phyloP scores from a whole-genome alignment of 768 basidiomycete genomes.

The Boletus eberwhitei region DNA sequence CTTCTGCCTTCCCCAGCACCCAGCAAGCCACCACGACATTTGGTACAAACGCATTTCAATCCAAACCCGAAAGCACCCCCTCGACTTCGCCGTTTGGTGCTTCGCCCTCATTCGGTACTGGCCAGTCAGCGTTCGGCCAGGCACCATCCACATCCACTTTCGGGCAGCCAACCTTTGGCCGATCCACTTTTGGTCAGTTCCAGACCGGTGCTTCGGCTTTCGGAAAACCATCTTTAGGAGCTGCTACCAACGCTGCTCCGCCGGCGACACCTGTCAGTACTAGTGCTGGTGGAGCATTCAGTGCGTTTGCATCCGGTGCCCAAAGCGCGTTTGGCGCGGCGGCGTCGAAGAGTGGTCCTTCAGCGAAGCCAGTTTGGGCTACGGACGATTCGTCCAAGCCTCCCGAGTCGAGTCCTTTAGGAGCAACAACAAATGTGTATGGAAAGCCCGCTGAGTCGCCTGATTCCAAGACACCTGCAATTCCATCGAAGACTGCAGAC shows the following conservation, averaged over 20 bases:
- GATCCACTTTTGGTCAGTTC: conserved; percentile 30
- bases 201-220: conserved; percentile 16
- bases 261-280: conserved; percentile 1
- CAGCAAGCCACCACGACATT: conserved; percentile 15
- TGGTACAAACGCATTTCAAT: conserved; percentile 11
- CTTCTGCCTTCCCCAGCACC: conserved; percentile 21
- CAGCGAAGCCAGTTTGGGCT: conserved; percentile 26
- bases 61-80: conserved; percentile 14
- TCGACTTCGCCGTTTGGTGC: conserved; percentile 30
- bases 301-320: conserved; percentile 31
- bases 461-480: conserved; percentile 9
- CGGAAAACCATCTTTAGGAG: conserved; percentile 22
- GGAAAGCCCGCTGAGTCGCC: conserved; percentile 7
- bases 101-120: conserved; percentile 28
- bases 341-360: conserved; percentile 13
- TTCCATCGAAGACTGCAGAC: conserved; percentile 1
- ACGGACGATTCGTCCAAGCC: conserved; percentile 6
- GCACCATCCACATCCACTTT: conserved; percentile 24
- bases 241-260: conserved; percentile 8
- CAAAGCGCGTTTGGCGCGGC: conserved; percentile 30
- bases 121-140: conserved; percentile 36
- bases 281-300: conserved; percentile 32
- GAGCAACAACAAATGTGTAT: conserved; percentile 4
- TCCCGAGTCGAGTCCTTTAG: conserved; percentile 5
- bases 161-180: conserved; percentile 40